Base-by-base conservation (phyloP, 2,329 filamentous ascomycete genomes). In the Colletotrichum incanum region DNA sequence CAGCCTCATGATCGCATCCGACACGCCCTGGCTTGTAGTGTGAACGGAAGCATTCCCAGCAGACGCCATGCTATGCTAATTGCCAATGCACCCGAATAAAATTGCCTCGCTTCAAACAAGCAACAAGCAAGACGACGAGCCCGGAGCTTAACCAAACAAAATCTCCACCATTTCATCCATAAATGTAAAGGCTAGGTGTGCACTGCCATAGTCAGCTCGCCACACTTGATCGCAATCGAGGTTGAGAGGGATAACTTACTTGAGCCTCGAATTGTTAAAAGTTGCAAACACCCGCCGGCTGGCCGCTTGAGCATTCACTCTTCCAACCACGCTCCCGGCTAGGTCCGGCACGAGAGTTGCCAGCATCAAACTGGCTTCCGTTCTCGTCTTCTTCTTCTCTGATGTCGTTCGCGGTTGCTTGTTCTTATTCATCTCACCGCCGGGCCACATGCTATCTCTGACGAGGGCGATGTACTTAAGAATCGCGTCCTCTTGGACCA, bases 311-410 rank as follows among this genome's bases (percentile, higher is more conserved):
- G 97, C 96, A 84, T 99, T 99, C 54, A 92, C 90, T 77, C 95
- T 90, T 5, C 96, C 96, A 20, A 99, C 97, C 8, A 99, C 97
- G 82, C 93, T 98, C 9, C 93, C 95, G 11, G 94, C 96, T 68
- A 99, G 80, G 80, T 99, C 96, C 2, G 96, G 96, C 26, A 99
- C 87, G 61, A 99, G 88, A 12, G 95, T 97, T 12, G 93, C 94
- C 60, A 99, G 87, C 86, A 98, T 94, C 31, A 98, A 84, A 72
- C 93, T 94, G 8, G 97, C 96, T 82, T 98, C 96, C 11, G 92
- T 94, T 72, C 94, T 88, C 73, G 93, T 97, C 81, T 91, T 93
- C 62, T 91, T 89, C 83, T 94, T 96, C 77, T 98, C 93, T 1
- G 88, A 87, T 4, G 85, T 78, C 0, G 92, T 94, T 64, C 96